Evolutionary conservation across 805 yeast genomes (phyloP), one percentile per base, ranked within the genome.

Genomic region (Zygosaccharomyces lentus): DNA sequence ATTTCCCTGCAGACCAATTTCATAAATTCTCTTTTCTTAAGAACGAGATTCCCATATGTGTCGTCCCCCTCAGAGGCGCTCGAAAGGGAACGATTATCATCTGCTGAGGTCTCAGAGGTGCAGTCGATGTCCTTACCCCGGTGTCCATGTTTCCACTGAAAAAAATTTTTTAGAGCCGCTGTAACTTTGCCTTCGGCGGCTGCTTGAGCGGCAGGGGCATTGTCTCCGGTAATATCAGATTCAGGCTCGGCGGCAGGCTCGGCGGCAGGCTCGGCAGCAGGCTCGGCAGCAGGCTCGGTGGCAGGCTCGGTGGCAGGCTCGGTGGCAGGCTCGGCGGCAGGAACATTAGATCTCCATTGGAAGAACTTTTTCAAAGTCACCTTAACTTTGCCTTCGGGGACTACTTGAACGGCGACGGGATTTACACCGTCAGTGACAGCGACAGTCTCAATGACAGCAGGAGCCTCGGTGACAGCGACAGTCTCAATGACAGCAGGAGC

Each of bases 51-150:
- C 15, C 21, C 25, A 8, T 38, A 27, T 1, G 34, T 23, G 16
- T 38, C 25, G 9, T 17, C 34, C 41, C 32, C 27, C 16, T 38
- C 41, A 15, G 34, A 38, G 27, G 16, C 24, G 24, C 40, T 37
- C 10, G 40, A 37, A 13, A 37, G 13, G 12, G 31, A 37, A 15
- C 17, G 8, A 8, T 12, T 13, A 6, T 37, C 31, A 23, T 27
- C 17, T 5, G 4, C 31, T n/a, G 30, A 25, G 1, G 30, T 24
- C n/a, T 13, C 40, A 24, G 13, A 24, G n/a, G 31, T 30, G 21
- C 21, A 19, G 13, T 19, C 23, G 9, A 10, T 24, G 8, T 2
- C 13, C 12, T 19, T 21, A 16, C 24, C 31, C 9, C 24, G 24
- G 7, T 24, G 8, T 24, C 31, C 40, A 24, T 31, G 29, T 13